Conservation (phyloP, 805 yeast genomes). For the Nakazawaea wyomingensis region DNA sequence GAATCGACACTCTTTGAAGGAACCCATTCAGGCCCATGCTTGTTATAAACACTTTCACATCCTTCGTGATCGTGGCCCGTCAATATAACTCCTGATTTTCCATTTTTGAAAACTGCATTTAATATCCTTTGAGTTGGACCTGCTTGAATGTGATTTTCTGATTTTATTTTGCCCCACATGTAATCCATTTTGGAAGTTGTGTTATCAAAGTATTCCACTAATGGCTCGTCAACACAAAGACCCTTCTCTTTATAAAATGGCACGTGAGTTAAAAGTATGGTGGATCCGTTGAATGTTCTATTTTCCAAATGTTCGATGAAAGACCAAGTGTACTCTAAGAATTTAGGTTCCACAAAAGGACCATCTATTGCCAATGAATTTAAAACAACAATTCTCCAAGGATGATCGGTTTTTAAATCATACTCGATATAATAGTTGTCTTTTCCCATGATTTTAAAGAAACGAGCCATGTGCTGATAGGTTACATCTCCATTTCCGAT, state of each 20-base stretch:
- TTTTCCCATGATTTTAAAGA: conserved; percentile 67
- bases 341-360: conserved; percentile 75
- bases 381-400: conserved; percentile 87
- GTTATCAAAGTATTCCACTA: conserved; percentile 51
- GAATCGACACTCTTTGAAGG: conserved; percentile 41
- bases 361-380: conserved; percentile 86
- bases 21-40: conserved; percentile 45
- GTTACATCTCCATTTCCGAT: conserved; percentile 97
- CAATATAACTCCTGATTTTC: conserved; percentile 70
- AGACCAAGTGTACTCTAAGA: conserved; percentile 61
- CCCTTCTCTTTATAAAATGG: conserved; percentile 84
- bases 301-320: conserved; percentile 60
- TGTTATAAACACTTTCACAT: conserved; percentile 67
- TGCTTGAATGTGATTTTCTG: conserved; percentile 78
- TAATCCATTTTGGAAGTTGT: conserved; percentile 56
- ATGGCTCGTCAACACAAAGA: conserved; percentile 83
- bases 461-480: conserved; percentile 83
- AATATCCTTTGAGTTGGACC: conserved; percentile 65
- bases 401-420: conserved; percentile 53
- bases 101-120: conserved; percentile 62
- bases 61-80: conserved; percentile 98
- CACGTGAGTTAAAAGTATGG: conserved; percentile 81
- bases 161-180: conserved; percentile 64
- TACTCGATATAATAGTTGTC: conserved; percentile 80
- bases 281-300: conserved; percentile 64